A percentile compares a stretch with the other conserved stretches of the same genome.
These are phyloP conservation scores for Fusarium nodosum DNA, from an alignment of 2,329 filamentous ascomycete genomes.

Conservation along the genomic window DNA sequence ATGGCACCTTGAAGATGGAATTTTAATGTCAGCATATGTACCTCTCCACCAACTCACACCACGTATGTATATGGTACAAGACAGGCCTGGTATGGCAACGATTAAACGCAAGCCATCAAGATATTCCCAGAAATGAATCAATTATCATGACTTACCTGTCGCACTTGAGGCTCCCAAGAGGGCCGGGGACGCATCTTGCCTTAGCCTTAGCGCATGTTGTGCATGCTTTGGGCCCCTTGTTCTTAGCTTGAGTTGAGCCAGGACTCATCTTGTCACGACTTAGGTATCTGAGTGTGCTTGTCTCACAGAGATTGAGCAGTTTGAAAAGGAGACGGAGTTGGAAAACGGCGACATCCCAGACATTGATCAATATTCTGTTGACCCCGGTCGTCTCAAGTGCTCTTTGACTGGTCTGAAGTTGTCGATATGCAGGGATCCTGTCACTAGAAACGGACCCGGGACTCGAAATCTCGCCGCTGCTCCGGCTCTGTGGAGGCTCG, in stretches of 20 bases:
- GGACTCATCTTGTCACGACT: conserved; percentile 44
- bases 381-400: conserved; percentile 35
- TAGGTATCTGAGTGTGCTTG: conserved; percentile 23
- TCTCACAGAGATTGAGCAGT: conserved; percentile 26
- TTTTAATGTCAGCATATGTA: conserved; percentile 30
- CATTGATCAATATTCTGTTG: conserved; percentile 17
- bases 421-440: conserved; percentile 32
- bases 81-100: not conserved
- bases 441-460: conserved; percentile 47
- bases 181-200: conserved; percentile 62
- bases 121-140: conserved; percentile 12
- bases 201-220: conserved; percentile 67
- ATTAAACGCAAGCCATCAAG: conserved; percentile 10
- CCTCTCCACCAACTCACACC: conserved; percentile 15
- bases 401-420: conserved; percentile 38
- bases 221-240: conserved; percentile 64
- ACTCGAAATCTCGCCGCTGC: conserved; percentile 49
- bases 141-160: conserved; percentile 58
- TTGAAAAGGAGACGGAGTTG: conserved; percentile 44
- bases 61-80: conserved; percentile 4
- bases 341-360: conserved; percentile 38
- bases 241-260: conserved; percentile 43
- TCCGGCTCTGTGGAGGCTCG: conserved; percentile 44
- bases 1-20: conserved; percentile 57
- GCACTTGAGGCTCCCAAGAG: conserved; percentile 58